A percentile compares a stretch with the other conserved stretches of the same genome.
Evolutionary conservation across 495 filamentous ascomycete genomes (phyloP).

Genomic region (Penicillium daleae): DNA sequence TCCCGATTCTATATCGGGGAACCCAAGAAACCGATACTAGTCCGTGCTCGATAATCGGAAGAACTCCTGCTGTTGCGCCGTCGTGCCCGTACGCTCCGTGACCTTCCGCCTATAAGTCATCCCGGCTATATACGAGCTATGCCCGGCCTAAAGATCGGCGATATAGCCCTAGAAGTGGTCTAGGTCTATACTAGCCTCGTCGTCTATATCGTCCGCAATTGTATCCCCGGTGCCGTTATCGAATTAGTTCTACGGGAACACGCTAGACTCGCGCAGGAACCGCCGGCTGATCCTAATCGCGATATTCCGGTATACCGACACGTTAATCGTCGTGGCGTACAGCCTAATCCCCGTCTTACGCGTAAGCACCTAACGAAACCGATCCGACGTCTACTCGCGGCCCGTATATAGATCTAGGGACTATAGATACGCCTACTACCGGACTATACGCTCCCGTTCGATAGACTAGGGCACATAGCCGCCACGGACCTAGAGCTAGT

Average conservation of each 20-base stretch:
- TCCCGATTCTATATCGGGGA: too few species aligned
- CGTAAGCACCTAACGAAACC: conserved; percentile 1
- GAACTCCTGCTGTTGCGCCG: background rate
- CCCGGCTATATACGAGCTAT: background rate
- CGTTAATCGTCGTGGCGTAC: background rate
- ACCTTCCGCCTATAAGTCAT: background rate
- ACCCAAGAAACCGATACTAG: too few species aligned
- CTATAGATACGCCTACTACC: background rate
- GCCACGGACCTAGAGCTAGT: background rate
- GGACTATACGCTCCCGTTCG: too few species aligned
- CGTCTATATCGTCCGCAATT: background rate
- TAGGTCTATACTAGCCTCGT: background rate
- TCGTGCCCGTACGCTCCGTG: background rate
- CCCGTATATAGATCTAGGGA: background rate
- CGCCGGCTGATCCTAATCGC: conserved; percentile 6
- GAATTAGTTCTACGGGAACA: background rate
- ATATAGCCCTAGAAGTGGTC: background rate
- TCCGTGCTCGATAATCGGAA: too few species aligned
- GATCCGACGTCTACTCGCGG: conserved; percentile 5
- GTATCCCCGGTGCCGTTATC: background rate
- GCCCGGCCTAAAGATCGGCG: background rate
- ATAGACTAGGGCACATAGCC: too few species aligned
- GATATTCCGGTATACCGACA: conserved; percentile 1
- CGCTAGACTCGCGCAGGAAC: conserved; percentile 4
- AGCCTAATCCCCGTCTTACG: background rate